Evolutionary conservation across 1,139 yeast species (phyloP).

Genomic region (Suhomyces anneliseae): DNA sequence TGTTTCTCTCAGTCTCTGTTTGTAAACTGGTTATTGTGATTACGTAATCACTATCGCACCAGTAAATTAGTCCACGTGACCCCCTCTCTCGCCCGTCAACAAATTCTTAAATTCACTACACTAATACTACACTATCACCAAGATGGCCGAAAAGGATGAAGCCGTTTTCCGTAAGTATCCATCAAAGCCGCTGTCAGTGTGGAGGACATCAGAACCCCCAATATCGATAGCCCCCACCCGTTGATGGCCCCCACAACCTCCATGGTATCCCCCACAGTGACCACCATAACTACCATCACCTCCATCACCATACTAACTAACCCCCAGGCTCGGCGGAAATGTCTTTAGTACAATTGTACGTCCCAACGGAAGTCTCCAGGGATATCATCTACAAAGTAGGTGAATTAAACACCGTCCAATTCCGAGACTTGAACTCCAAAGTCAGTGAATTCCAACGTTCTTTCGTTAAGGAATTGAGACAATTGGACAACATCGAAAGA

Average conservation of each 20-base stretch:
- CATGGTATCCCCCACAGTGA: neutral
- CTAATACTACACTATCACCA: neutral
- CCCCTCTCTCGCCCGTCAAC: neutral
- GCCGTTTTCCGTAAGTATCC: constrained; percentile 63
- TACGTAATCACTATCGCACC: neutral
- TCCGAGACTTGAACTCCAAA: constrained; percentile 66
- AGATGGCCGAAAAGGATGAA: constrained; percentile 49
- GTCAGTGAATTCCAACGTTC: constrained; percentile 72
- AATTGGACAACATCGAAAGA: constrained; percentile 67
- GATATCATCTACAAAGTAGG: constrained; percentile 68
- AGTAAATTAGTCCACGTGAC: neutral
- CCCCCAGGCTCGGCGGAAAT: constrained; percentile 71
- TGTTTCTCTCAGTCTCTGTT: neutral
- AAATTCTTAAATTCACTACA: neutral
- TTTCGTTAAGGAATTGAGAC: constrained; percentile 67
- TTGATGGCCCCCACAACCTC: neutral
- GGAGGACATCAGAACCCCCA: neutral
- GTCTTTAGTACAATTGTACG: constrained; percentile 72
- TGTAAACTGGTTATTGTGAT: neutral
- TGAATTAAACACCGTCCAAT: constrained; percentile 61
- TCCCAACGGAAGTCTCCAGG: constrained; percentile 69
- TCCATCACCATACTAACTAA: constrained; percentile 13
- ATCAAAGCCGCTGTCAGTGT: neutral
- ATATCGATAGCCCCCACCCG: neutral
- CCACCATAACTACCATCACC: neutral